Evolutionary conservation across 495 filamentous ascomycete genomes (phyloP).

Genomic region (Penicillium egyptiacum): DNA sequence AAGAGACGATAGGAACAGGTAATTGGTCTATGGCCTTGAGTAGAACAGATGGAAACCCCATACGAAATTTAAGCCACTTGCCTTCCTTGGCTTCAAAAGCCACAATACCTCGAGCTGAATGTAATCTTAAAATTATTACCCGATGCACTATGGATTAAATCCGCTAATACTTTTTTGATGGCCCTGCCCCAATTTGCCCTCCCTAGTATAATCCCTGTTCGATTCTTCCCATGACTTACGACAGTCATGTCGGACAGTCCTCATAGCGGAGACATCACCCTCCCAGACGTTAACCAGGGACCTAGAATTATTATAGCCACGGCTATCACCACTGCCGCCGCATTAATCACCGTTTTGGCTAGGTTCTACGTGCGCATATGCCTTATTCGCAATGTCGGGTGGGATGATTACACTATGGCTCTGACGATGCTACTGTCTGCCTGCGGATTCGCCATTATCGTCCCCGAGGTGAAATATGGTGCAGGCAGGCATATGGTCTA

Average conservation of each 20-base stretch:
- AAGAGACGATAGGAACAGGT: neutral
- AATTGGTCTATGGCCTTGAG: neutral
- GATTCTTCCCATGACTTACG: neutral
- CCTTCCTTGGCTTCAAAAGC: neutral
- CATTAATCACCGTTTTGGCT: constrained; percentile 24
- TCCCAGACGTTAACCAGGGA: constrained; percentile 34
- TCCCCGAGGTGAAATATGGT: constrained; percentile 40
- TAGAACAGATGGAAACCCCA: neutral
- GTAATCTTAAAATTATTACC: neutral
- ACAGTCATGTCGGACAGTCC: constrained; percentile 14
- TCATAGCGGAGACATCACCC: constrained; percentile 16
- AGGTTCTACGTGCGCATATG: constrained; percentile 42
- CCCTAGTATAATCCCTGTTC: neutral
- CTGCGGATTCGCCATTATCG: constrained; percentile 32
- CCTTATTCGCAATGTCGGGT: constrained; percentile 38
- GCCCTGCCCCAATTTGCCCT: neutral
- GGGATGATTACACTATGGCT: constrained; percentile 45
- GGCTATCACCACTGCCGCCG: constrained; percentile 31
- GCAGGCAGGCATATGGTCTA: constrained; percentile 40
- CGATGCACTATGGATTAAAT: neutral
- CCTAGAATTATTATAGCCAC: constrained; percentile 37
- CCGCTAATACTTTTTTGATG: neutral
- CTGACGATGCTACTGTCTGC: constrained; percentile 37
- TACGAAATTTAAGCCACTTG: neutral
- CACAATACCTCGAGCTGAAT: neutral